Evolutionary conservation across 2,329 filamentous ascomycete species (phyloP), one percentile per base, ranked within the genome.

Genomic region (Aspergillus ruber): DNA sequence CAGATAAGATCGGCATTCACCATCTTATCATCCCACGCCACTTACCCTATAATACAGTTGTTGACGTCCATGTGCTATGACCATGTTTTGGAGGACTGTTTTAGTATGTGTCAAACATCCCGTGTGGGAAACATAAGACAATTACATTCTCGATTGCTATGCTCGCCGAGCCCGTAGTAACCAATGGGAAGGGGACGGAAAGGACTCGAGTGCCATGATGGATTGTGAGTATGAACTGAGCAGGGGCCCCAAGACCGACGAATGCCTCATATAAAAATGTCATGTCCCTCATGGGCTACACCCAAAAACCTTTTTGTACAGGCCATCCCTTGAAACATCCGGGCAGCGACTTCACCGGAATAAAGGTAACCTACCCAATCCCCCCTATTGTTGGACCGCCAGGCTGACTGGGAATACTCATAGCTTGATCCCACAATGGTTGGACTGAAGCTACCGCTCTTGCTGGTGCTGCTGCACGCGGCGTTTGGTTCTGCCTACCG

Each of bases 401-500:
- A 9, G 18, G 10, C 17, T 39, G 9, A 39, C 17, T 21, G 9
- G 10, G 9, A 39, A 4, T 18, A 39, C 17, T 18, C 36, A 39
- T 20, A 39, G 36, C 17, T 18, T 21, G 3, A 1, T 12, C 18
- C 17, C 2, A 39, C 44, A 45, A 49, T 49, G 47, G 12, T 49
- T 45, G 35, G 43, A 36, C 23, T 33, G 10, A 45, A 49, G 36
- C 32, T 50, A 43, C 23, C 42, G 29, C 42, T 50, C 10, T 36
- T 50, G 13, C 23, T 50, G 20, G 41, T 50, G 13, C 42, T 51
- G 42, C 43, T 47, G 43, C 46, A 48, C 25, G 40, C 46, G 23
- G 41, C 32, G 2, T 49, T 46, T 27, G 46, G 49, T 6, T 48
- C 46, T 10, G 45, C 51, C 25, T 45, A 56, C 41, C 45, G 44